A percentile compares a stretch with the other conserved stretches of the same genome.
These are phyloP conservation scores for Pilatotrama ljubarskyi DNA, from an alignment of 768 basidiomycete genomes.

Conservation along the genomic window DNA sequence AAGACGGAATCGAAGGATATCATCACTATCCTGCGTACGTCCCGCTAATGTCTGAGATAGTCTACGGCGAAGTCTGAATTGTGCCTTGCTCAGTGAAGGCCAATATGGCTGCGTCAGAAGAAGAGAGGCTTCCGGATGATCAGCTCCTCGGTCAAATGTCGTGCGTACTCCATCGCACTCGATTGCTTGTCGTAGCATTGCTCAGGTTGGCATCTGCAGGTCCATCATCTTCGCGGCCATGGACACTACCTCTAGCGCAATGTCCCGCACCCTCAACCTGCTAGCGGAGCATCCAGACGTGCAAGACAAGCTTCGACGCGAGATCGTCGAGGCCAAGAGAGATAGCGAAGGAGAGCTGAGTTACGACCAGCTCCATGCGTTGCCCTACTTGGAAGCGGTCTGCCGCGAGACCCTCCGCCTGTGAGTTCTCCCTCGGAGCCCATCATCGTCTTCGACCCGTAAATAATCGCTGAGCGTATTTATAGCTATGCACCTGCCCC, in stretches of 20 bases:
- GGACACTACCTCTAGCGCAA: slow-evolving; percentile 29
- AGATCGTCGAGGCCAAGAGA: slow-evolving; percentile 21
- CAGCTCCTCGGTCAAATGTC: slow-evolving; percentile 44
- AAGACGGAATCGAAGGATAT: slow-evolving; percentile 43
- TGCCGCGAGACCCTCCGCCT: slow-evolving; percentile 60
- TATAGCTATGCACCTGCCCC: slow-evolving; percentile 47
- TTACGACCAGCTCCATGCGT: slow-evolving; percentile 24
- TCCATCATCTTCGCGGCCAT: slow-evolving; percentile 29
- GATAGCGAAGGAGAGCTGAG: background rate
- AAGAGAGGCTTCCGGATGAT: slow-evolving; percentile 29
- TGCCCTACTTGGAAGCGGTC: slow-evolving; percentile 68
- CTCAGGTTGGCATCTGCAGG: slow-evolving; percentile 4
- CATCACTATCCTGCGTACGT: slow-evolving; percentile 46
- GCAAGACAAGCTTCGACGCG: slow-evolving; percentile 28
- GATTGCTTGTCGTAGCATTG: background rate
- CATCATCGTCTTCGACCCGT: background rate
- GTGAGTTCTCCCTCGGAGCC: slow-evolving; percentile 5
- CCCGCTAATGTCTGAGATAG: background rate
- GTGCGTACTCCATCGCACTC: slow-evolving; percentile 10
- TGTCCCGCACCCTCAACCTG: slow-evolving; percentile 25
- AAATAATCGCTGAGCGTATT: background rate
- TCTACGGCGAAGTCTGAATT: too few species aligned
- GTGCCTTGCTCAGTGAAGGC: slow-evolving; percentile 39
- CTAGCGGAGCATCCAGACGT: slow-evolving; percentile 25
- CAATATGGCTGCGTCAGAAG: slow-evolving; percentile 35